Evolutionary conservation across 345 rosid genomes (phyloP), one percentile per base, ranked within the genome.

Genomic region (Rhizophora mangle): DNA sequence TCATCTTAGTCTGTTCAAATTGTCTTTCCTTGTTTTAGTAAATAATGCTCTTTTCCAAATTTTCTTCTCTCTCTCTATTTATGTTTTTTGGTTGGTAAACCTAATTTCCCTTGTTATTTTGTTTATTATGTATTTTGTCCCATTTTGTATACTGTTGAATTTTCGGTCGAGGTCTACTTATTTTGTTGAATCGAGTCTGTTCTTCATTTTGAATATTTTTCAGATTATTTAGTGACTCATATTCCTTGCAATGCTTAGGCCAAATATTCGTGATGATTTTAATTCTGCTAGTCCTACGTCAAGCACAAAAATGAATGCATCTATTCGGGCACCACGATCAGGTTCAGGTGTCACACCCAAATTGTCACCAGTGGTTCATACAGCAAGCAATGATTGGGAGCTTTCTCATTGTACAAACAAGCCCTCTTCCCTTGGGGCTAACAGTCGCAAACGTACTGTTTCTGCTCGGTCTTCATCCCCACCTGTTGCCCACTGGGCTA

Each of bases 401-500:
- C 77, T 90, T 76, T 81, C 99, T 79, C 87, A 83, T 64, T 87
- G 96, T 80, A 74, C 86, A 67, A 91, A 77, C 83, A 87, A 92
- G 82, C 87, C 92, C 68, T 84, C 87, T 72, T 73, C 87, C 67
- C 74, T 82, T 58, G 99, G 89, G 72, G 71, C 76, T 76, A 89
- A 85, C 79, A 87, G 82, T 59, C 92, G 91, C 73, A 95, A 87
- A 65, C 97, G 94, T 65, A 72, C 84, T 65, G 49, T 86, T 54
- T 82, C 96, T 31, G 74, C 84, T 67, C 84, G 73, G 63, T 86
- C 97, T 70, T 87, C 97, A 64, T 87, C 98, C 70, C 96, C 96
- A 67, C 89, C 96, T 54, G 87, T 87, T 74, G 87, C 91, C 71
- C 87, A 87, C 68, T 92, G 96, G 96, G 86, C 91, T 69, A 80